Conservation (phyloP, 1,139 yeast genomes). For the Saccharomycopsis hybrid region DNA sequence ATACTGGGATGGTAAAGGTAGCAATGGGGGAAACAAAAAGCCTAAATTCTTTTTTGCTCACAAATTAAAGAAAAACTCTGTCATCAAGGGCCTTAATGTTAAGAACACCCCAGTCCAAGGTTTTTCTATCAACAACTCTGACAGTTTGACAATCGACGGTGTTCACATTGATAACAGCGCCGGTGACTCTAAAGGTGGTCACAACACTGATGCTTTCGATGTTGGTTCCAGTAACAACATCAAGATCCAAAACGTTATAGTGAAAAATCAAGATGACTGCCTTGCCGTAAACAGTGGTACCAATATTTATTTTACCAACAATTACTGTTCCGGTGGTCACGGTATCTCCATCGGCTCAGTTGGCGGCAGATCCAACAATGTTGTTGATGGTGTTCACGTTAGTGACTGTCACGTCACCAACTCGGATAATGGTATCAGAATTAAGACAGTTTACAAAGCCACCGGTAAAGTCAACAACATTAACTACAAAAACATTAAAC, state of each 20-base stretch:
- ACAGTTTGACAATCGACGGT: slow-evolving; percentile 14
- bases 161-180: slow-evolving; percentile 20
- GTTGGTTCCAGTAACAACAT: slow-evolving; percentile 19
- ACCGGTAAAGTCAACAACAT: slow-evolving; percentile 21
- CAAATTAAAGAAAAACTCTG: slow-evolving; percentile 15
- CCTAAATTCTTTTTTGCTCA: slow-evolving; percentile 22
- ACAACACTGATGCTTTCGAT: slow-evolving; percentile 23
- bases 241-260: slow-evolving; percentile 17
- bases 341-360: slow-evolving; percentile 24
- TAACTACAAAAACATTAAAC: slow-evolving; percentile 17
- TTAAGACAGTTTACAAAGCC: slow-evolving; percentile 22
- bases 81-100: slow-evolving; percentile 18
- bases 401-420: slow-evolving; percentile 16
- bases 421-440: slow-evolving; percentile 22
- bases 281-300: slow-evolving; percentile 23
- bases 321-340: slow-evolving; percentile 22
- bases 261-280: slow-evolving; percentile 23
- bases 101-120: slow-evolving; percentile 22
- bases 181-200: slow-evolving; percentile 21
- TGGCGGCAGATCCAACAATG: slow-evolving; percentile 20
- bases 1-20: slow-evolving; percentile 23
- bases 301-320: slow-evolving; percentile 19
- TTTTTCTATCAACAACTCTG: slow-evolving; percentile 17
- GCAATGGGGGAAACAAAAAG: slow-evolving; percentile 21
- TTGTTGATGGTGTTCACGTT: slow-evolving; percentile 19